These are phyloP conservation scores for Alternaria conjuncta DNA, from an alignment of 2,329 filamentous ascomycete genomes.

Conservation along the genomic window DNA sequence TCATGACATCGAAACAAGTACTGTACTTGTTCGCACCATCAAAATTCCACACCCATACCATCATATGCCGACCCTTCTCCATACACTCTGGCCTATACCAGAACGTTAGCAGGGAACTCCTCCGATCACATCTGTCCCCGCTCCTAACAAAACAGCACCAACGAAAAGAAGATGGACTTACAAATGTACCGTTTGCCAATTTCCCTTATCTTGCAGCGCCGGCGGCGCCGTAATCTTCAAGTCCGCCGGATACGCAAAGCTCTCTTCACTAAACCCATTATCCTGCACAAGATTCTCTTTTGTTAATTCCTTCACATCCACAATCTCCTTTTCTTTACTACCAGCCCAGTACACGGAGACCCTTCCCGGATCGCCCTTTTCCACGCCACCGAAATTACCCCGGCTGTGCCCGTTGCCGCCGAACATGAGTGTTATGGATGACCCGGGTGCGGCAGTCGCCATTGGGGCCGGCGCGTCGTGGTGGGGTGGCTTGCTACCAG, in stretches of 20 bases:
- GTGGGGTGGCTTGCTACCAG: neutral
- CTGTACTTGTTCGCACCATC: constrained; percentile 21
- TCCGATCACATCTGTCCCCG: neutral
- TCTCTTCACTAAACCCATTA: constrained; percentile 30
- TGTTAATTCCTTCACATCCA: constrained; percentile 27
- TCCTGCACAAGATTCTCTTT: constrained; percentile 22
- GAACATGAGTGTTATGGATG: constrained; percentile 29
- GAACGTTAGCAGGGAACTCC: neutral
- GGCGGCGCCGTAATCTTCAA: constrained; percentile 21
- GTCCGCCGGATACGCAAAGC: constrained; percentile 28
- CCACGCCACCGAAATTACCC: constrained; percentile 35
- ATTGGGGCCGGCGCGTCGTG: constrained; percentile 23
- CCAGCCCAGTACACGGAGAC: constrained; percentile 27
- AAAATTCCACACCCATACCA: constrained; percentile 37
- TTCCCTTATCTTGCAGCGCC: constrained; percentile 34
- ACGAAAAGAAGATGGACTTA: constrained; percentile 4
- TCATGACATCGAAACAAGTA: constrained; percentile 37
- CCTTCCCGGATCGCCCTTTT: constrained; percentile 20
- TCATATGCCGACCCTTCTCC: constrained; percentile 34
- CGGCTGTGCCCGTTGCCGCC: constrained; percentile 36
- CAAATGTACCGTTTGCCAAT: constrained; percentile 31
- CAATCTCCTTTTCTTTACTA: constrained; percentile 26
- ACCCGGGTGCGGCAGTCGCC: constrained; percentile 22
- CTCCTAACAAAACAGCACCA: neutral
- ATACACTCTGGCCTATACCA: constrained; percentile 26